Conservation (phyloP, 306 rosid species). For the Hippophae rhamnoides region DNA sequence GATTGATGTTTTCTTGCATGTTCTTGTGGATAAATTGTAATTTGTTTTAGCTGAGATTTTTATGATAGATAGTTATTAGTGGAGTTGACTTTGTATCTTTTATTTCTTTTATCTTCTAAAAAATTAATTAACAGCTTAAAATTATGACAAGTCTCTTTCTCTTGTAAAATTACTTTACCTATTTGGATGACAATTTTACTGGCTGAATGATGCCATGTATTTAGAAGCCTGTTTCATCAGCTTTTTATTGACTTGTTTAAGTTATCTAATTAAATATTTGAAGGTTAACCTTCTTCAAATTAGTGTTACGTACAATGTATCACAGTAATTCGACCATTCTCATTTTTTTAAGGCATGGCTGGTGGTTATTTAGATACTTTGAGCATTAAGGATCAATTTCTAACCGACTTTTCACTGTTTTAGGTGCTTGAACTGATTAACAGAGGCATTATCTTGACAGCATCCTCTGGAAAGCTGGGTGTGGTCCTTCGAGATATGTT, state of each 20-base stretch:
- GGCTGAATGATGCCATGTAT: background rate
- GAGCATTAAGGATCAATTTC: background rate
- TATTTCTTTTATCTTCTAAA: background rate
- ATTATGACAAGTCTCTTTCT: background rate
- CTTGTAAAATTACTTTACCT: background rate
- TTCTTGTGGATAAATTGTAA: no score
- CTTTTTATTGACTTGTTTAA: background rate
- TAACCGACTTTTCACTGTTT: conserved; percentile 16
- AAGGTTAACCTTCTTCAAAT: no score
- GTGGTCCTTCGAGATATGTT: conserved; percentile 46
- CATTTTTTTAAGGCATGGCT: background rate
- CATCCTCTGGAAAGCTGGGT: conserved; percentile 44
- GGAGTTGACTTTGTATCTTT: background rate
- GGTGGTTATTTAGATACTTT: background rate
- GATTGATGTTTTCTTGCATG: no score
- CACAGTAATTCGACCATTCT: no score
- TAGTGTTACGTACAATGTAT: no score
- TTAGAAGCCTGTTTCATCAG: background rate
- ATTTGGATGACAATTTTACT: background rate
- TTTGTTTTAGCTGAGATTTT: no score
- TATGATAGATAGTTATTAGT: no score
- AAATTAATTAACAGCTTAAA: background rate
- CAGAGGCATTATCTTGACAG: conserved; percentile 45
- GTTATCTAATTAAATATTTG: background rate
- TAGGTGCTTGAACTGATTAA: conserved; percentile 89